A percentile compares a stretch with the other conserved stretches of the same genome.
phyloP scores from a whole-genome alignment of 2,329 filamentous ascomycete genomes.

The Neoscytalidium dimidiatum region DNA sequence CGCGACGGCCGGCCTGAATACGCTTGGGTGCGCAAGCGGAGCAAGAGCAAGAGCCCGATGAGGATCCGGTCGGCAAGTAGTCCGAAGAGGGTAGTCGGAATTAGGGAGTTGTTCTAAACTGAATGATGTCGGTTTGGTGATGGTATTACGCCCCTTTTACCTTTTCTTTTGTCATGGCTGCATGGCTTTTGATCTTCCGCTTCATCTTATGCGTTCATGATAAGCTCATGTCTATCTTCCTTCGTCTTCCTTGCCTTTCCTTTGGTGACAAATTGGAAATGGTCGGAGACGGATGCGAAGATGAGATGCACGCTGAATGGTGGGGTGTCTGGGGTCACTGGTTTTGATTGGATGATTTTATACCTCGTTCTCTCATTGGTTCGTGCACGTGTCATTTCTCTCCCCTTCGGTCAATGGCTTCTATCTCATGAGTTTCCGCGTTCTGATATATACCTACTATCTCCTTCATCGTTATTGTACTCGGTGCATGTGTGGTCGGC shows the following conservation, averaged over 20 bases:
- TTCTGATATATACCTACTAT: neutral
- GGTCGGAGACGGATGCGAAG: neutral
- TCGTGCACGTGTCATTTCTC: neutral
- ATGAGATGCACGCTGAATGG: neutral
- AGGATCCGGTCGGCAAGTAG: neutral
- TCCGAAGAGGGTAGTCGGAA: slow-evolving; percentile 30
- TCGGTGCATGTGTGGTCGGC: neutral
- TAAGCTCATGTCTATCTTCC: too few species aligned
- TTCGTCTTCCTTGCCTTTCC: neutral
- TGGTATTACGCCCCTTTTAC: too few species aligned
- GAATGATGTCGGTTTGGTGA: neutral
- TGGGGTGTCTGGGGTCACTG: neutral
- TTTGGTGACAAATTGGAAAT: neutral
- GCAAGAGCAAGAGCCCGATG: slow-evolving; percentile 15
- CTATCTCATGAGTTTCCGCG: neutral
- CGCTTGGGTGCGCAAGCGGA: slow-evolving; percentile 43
- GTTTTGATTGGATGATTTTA: neutral
- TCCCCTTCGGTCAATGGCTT: neutral
- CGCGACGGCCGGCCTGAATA: slow-evolving; percentile 44
- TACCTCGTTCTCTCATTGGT: neutral
- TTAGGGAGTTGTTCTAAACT: slow-evolving; percentile 18
- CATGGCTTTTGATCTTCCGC: neutral
- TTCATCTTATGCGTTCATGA: too few species aligned
- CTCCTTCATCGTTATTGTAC: neutral
- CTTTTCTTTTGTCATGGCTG: neutral